These are phyloP conservation scores for Mercurialis annua DNA, from an alignment of 345 rosid genomes.

Conservation along the genomic window DNA sequence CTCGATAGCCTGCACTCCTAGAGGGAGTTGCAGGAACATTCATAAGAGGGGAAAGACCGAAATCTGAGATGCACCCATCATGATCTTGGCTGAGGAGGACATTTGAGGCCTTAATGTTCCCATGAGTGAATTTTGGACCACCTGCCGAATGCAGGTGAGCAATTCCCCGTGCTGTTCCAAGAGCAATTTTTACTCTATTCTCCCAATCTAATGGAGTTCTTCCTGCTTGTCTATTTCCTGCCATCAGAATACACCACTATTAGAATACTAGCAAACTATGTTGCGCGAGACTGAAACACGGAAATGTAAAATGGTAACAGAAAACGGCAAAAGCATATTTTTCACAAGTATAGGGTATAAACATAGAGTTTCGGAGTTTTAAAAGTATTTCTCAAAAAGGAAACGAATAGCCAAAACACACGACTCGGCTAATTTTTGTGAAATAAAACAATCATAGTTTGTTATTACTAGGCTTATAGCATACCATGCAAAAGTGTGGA, in stretches of 20 bases:
- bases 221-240: constrained; percentile 58
- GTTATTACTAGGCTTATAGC: background rate
- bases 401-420: too few relatives aligned
- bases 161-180: constrained; percentile 67
- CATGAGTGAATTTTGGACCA: constrained; percentile 74
- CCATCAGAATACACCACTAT: constrained; percentile 17
- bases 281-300: too few relatives aligned
- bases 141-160: constrained; percentile 67
- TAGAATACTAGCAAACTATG: constrained; percentile 4
- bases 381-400: too few relatives aligned
- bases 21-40: constrained; percentile 54
- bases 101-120: constrained; percentile 81
- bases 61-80: constrained; percentile 59
- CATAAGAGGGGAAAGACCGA: constrained; percentile 66
- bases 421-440: too few relatives aligned
- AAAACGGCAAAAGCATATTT: too few relatives aligned
- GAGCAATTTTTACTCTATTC: constrained; percentile 58
- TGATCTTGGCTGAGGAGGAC: constrained; percentile 58
- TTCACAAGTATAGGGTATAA: too few relatives aligned
- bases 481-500: constrained; percentile 76
- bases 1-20: constrained; percentile 72
- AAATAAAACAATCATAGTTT: background rate
- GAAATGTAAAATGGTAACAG: too few relatives aligned
- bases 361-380: too few relatives aligned
- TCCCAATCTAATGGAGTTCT: constrained; percentile 69